Evolutionary conservation across 345 rosid genomes (phyloP).

Genomic region (Brassica cretica): DNA sequence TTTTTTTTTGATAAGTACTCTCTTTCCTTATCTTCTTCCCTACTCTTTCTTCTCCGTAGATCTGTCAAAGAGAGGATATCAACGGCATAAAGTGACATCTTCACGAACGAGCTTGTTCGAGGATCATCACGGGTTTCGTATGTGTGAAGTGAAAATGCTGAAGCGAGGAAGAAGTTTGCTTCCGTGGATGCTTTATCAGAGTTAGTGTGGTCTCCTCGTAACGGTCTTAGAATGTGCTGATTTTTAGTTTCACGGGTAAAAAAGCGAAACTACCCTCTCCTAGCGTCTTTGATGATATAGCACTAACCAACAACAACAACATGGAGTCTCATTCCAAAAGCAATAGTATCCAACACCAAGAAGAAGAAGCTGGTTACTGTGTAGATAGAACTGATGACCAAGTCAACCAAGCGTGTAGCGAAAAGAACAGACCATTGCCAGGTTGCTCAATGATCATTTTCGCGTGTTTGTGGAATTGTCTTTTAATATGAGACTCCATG

Average conservation of each 20-base stretch:
- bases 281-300: slow-evolving; percentile 45
- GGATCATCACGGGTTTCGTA: too few relatives aligned
- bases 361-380: not conserved
- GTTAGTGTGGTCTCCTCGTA: slow-evolving; percentile 90
- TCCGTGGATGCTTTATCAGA: slow-evolving; percentile 66
- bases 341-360: slow-evolving; percentile 20
- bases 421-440: slow-evolving; percentile 34
- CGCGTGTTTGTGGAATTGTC: not conserved
- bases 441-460: not conserved
- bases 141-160: slow-evolving; percentile 60
- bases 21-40: too few relatives aligned
- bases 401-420: slow-evolving; percentile 30
- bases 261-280: slow-evolving; percentile 44
- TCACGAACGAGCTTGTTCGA: too few relatives aligned
- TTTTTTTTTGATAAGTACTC: too few relatives aligned
- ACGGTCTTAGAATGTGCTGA: slow-evolving; percentile 77
- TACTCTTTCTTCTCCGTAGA: too few relatives aligned
- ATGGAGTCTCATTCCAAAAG: slow-evolving; percentile 23
- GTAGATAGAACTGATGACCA: slow-evolving; percentile 27
- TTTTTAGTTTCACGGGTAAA: slow-evolving; percentile 48
- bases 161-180: slow-evolving; percentile 48
- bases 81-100: too few relatives aligned
- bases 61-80: too few relatives aligned
- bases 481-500: not conserved
- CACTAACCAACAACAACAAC: slow-evolving; percentile 40